Evolutionary conservation across 331 rosid genomes (phyloP).

Genomic region (Stylosanthes scabra): DNA sequence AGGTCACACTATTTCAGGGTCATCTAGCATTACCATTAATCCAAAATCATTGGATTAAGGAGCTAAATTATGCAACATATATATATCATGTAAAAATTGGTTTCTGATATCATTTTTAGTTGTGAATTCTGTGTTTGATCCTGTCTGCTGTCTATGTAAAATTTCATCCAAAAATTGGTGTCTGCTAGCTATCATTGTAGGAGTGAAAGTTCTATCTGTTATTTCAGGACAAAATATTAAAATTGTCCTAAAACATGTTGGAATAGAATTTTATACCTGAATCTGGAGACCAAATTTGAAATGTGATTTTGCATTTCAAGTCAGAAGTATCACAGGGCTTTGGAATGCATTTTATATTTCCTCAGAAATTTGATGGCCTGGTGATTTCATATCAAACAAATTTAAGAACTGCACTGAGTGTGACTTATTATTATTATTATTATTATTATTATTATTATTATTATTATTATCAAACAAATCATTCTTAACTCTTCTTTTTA

Average conservation of each 20-base stretch:
- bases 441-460: too few relatives aligned
- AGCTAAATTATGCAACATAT: constrained; percentile 22
- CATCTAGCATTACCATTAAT: constrained; percentile 41
- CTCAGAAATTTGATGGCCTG: too few relatives aligned
- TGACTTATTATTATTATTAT: too few relatives aligned
- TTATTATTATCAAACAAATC: too few relatives aligned
- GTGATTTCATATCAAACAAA: too few relatives aligned
- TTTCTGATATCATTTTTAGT: not conserved
- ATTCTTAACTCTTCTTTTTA: too few relatives aligned
- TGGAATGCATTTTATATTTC: too few relatives aligned
- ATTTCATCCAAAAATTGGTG: not conserved
- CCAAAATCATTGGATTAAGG: constrained; percentile 65
- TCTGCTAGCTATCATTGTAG: not conserved
- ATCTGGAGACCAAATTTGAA: not conserved
- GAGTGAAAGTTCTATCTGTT: not conserved
- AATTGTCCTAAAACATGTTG: not conserved
- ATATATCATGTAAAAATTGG: constrained; percentile 38
- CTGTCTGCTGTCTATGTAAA: constrained; percentile 15
- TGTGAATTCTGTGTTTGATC: constrained; percentile 14
- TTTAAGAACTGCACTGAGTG: too few relatives aligned
- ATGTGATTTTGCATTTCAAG: not conserved
- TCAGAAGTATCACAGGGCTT: not conserved
- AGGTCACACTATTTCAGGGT: constrained; percentile 56
- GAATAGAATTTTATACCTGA: not conserved
- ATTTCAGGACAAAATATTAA: not conserved